Percentiles rank a stretch among this genome's conserved stretches.
Evolutionary conservation across 2,329 filamentous ascomycete species (phyloP).

Genomic region (Didymella sp.): DNA sequence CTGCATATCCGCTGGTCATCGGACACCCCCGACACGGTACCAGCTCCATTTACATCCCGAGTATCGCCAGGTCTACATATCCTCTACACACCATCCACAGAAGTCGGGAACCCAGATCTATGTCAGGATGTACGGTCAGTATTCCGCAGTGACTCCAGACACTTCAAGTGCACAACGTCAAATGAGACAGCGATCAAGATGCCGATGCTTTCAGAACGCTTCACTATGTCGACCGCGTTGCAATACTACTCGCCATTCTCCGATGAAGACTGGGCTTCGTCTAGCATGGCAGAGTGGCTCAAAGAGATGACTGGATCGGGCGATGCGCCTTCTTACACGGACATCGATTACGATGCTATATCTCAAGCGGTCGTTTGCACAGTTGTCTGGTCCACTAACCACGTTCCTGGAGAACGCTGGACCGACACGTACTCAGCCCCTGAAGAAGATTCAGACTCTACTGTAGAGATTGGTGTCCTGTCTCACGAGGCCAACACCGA

Average conservation of each 20-base stretch:
- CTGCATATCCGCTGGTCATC: slow-evolving; percentile 83
- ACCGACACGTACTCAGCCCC: slow-evolving; percentile 52
- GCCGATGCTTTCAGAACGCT: slow-evolving; percentile 63
- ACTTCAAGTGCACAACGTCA: slow-evolving; percentile 59
- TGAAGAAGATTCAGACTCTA: slow-evolving; percentile 56
- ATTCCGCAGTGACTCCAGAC: slow-evolving; percentile 41
- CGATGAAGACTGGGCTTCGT: slow-evolving; percentile 7
- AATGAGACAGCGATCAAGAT: slow-evolving; percentile 68
- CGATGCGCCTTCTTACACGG: slow-evolving; percentile 67
- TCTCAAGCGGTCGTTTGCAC: slow-evolving; percentile 71
- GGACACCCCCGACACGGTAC: slow-evolving; percentile 61
- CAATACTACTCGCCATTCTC: slow-evolving; percentile 69
- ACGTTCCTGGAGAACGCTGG: slow-evolving; percentile 50
- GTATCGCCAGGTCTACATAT: slow-evolving; percentile 82
- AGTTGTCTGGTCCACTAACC: slow-evolving; percentile 63
- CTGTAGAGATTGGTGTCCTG: slow-evolving; percentile 83
- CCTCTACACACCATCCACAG: slow-evolving; percentile 70
- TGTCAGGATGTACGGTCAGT: slow-evolving; percentile 9
- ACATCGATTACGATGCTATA: slow-evolving; percentile 77
- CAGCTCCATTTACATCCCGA: slow-evolving; percentile 76
- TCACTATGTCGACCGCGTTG: slow-evolving; percentile 67
- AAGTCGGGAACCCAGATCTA: slow-evolving; percentile 35
- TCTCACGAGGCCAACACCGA: slow-evolving; percentile 69
- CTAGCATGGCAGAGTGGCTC: background rate
- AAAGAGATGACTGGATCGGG: background rate